phyloP scores from a whole-genome alignment of 2,329 filamentous ascomycete species.

The Monosporascus sp. region DNA sequence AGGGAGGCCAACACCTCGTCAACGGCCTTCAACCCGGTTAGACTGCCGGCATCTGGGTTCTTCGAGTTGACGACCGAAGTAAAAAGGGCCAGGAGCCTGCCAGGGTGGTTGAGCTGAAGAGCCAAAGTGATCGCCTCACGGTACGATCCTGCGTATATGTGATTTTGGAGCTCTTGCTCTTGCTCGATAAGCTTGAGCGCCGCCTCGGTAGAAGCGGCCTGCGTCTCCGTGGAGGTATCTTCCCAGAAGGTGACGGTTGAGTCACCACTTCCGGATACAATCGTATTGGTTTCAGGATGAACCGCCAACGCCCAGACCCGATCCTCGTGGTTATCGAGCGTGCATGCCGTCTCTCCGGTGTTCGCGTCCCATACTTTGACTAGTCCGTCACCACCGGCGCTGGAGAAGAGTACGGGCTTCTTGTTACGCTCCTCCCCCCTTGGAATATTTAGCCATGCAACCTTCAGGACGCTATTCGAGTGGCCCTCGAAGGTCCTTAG shows the following conservation, averaged over 20 bases:
- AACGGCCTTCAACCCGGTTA: constrained; percentile 64
- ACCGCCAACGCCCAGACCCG: constrained; percentile 86
- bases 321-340: constrained; percentile 94
- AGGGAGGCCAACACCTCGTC: constrained; percentile 78
- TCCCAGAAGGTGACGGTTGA: constrained; percentile 93
- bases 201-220: constrained; percentile 66
- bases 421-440: constrained; percentile 46
- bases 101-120: constrained; percentile 90
- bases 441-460: constrained; percentile 71
- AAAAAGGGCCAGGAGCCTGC: constrained; percentile 78
- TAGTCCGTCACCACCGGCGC: constrained; percentile 86
- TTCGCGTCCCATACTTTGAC: constrained; percentile 95
- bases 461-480: constrained; percentile 90
- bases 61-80: constrained; percentile 66
- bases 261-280: constrained; percentile 89
- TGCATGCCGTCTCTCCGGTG: constrained; percentile 78
- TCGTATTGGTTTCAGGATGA: constrained; percentile 61
- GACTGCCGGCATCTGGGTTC: constrained; percentile 55
- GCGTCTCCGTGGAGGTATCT: constrained; percentile 80
- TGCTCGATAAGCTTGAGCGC: constrained; percentile 81
- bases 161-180: constrained; percentile 90
- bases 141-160: constrained; percentile 82
- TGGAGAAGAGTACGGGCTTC: constrained; percentile 67
- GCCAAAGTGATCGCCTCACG: constrained; percentile 89
- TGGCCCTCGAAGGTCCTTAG: constrained; percentile 93